Percentiles rank a stretch among this genome's conserved stretches.
Conservation (phyloP, 78 protist genomes). For the Emiliania huxleyi region DNA sequence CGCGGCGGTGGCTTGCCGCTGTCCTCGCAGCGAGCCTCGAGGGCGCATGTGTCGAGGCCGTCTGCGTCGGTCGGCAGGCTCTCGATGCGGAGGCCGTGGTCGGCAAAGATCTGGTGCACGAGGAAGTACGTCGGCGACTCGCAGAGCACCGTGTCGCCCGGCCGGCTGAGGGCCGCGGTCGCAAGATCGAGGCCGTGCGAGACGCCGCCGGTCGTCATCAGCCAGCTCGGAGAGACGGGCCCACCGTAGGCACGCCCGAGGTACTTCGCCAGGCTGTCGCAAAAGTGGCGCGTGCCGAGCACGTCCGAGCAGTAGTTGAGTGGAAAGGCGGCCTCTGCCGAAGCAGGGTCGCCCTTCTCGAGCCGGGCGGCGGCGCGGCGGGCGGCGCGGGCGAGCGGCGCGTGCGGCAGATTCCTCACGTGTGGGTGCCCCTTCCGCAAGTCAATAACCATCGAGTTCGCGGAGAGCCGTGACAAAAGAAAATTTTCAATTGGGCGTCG, state of each 20-base stretch:
- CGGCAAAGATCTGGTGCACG: background rate
- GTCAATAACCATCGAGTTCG: too few relatives aligned
- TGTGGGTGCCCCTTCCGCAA: background rate
- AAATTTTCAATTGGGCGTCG: too few relatives aligned
- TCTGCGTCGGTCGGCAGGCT: background rate
- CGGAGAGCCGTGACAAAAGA: too few relatives aligned
- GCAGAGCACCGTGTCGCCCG: background rate
- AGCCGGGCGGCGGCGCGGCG: background rate
- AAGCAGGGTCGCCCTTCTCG: too few relatives aligned
- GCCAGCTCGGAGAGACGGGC: background rate
- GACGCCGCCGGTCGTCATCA: background rate
- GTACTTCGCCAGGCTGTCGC: background rate
- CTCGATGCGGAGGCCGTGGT: background rate
- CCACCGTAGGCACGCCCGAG: background rate
- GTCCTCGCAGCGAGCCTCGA: background rate
- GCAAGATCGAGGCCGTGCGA: background rate
- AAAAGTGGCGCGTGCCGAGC: background rate
- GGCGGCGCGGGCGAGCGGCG: background rate
- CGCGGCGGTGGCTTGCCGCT: background rate
- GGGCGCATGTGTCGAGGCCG: background rate
- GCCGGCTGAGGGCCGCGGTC: background rate
- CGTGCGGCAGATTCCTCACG: background rate
- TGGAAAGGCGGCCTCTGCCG: background rate
- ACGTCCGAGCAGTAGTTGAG: background rate
- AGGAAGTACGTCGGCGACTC: slow-evolving; percentile 36